Percentiles rank a stretch among this genome's conserved stretches.
These are phyloP conservation scores for Globisporangium canariense DNA, from an alignment of 352 stramenopile genomes.

Conservation along the genomic window DNA sequence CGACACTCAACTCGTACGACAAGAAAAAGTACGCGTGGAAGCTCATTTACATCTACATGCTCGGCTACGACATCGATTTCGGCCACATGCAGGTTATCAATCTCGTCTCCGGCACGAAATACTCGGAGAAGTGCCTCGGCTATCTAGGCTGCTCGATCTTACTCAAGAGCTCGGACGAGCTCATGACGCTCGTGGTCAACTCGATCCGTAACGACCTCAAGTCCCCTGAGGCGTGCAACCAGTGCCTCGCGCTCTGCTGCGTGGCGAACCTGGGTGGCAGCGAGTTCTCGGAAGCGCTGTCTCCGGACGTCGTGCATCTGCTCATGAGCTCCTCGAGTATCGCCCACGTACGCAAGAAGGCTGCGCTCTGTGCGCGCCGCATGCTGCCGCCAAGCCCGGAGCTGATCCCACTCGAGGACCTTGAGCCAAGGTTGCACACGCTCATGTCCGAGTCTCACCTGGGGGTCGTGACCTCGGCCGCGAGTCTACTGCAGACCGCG, in stretches of 20 bases:
- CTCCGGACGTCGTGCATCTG: constrained; percentile 91
- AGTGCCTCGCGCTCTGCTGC: constrained; percentile 94
- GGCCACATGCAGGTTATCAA: constrained; percentile 97
- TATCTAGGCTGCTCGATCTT: constrained; percentile 97
- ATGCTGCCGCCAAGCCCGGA: constrained; percentile 93
- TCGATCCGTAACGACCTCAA: constrained; percentile 97
- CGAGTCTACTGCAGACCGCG: constrained; percentile 89
- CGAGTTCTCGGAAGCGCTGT: constrained; percentile 93
- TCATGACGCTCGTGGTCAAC: constrained; percentile 93
- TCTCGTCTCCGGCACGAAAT: constrained; percentile 92
- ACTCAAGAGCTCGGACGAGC: constrained; percentile 87
- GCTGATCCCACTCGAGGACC: constrained; percentile 81
- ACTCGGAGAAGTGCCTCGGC: constrained; percentile 93
- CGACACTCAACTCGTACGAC: constrained; percentile 92
- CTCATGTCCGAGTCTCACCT: constrained; percentile 93
- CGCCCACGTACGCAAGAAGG: constrained; percentile 96
- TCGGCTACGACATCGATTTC: constrained; percentile 99
- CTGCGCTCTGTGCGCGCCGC: constrained; percentile 91
- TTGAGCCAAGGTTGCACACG: constrained; percentile 56
- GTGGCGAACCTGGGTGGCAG: constrained; percentile 95
- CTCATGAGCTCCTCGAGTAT: constrained; percentile 91
- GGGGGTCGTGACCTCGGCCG: constrained; percentile 92
- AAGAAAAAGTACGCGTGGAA: constrained; percentile 99
- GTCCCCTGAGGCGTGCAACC: constrained; percentile 74
- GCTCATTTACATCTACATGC: constrained; percentile 98